These are phyloP conservation scores for Penicillium arizonense DNA, from an alignment of 495 filamentous ascomycete genomes.

Conservation along the genomic window DNA sequence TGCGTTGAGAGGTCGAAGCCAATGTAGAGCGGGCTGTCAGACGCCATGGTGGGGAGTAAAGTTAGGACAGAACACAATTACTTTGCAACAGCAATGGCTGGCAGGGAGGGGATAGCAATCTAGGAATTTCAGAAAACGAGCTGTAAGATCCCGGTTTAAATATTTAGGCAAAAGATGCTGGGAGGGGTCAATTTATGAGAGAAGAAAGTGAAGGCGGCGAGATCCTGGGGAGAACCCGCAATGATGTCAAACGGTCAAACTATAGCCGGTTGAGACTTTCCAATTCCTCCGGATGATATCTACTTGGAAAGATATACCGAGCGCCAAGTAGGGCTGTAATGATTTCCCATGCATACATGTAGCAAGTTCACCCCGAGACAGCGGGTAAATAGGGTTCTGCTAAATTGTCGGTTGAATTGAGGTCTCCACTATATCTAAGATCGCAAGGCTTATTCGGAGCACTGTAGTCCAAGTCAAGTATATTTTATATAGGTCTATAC, in stretches of 20 bases:
- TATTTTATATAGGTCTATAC: constrained; percentile 15
- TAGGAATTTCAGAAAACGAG: too few relatives aligned
- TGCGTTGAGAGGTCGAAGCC: constrained; percentile 97
- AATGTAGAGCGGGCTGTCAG: constrained; percentile 68
- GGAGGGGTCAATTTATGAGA: too few relatives aligned
- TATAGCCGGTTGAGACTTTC: too few relatives aligned
- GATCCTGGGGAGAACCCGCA: too few relatives aligned
- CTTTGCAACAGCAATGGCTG: background rate
- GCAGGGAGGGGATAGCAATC: too few relatives aligned
- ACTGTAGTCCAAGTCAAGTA: background rate
- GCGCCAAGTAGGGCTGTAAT: background rate
- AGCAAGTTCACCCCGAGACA: constrained; percentile 3
- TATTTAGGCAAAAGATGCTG: too few relatives aligned
- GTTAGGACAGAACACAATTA: background rate
- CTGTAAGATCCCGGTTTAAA: too few relatives aligned
- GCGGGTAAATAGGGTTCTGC: constrained; percentile 12
- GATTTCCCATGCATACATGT: background rate
- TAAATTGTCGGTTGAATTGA: constrained; percentile 9
- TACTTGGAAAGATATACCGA: background rate
- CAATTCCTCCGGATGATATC: too few relatives aligned
- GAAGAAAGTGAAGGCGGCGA: too few relatives aligned
- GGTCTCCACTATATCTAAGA: constrained; percentile 1
- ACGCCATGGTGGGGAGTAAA: constrained; percentile 25
- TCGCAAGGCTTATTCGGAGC: too few relatives aligned
- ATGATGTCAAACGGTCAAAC: too few relatives aligned